Percentiles rank a stretch among this genome's conserved stretches.
Evolutionary conservation across 345 rosid genomes (phyloP).

Genomic region (Orychophragmus violaceus): DNA sequence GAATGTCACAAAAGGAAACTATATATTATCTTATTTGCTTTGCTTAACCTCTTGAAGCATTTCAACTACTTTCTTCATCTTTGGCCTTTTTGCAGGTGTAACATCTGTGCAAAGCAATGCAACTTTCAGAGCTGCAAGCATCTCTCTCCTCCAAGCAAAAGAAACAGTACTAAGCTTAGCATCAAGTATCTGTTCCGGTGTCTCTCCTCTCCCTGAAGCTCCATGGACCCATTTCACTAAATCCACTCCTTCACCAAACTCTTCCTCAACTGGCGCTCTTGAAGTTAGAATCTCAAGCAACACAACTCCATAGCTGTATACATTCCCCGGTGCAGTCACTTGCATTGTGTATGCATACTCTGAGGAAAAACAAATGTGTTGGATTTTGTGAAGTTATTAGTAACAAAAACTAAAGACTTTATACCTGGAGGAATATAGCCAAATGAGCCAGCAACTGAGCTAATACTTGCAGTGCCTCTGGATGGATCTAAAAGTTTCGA

Average conservation of each 20-base stretch:
- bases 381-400: neutral
- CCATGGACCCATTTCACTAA: constrained; percentile 96
- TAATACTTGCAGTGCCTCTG: constrained; percentile 79
- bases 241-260: constrained; percentile 76
- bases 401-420: neutral
- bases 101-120: constrained; percentile 74
- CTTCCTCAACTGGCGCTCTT: constrained; percentile 76
- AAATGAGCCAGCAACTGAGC: constrained; percentile 91
- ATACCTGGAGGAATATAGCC: constrained; percentile 97
- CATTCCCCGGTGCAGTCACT: constrained; percentile 94
- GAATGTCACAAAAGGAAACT: constrained; percentile 19
- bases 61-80: constrained; percentile 86
- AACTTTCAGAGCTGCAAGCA: constrained; percentile 87
- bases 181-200: constrained; percentile 72
- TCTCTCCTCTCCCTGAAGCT: constrained; percentile 67
- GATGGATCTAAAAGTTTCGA: constrained; percentile 78
- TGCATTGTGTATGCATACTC: constrained; percentile 93
- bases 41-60: constrained; percentile 77
- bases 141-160: constrained; percentile 93
- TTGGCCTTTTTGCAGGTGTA: constrained; percentile 76
- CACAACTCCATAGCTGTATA: constrained; percentile 91
- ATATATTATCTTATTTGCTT: constrained; percentile 30
- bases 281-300: constrained; percentile 88
- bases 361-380: constrained; percentile 23
- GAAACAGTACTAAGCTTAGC: constrained; percentile 74